Percentiles rank a stretch among this genome's conserved stretches.
Evolutionary conservation across 2,329 filamentous ascomycete species (phyloP).

Genomic region (Lasiodiplodia gonubiensis): DNA sequence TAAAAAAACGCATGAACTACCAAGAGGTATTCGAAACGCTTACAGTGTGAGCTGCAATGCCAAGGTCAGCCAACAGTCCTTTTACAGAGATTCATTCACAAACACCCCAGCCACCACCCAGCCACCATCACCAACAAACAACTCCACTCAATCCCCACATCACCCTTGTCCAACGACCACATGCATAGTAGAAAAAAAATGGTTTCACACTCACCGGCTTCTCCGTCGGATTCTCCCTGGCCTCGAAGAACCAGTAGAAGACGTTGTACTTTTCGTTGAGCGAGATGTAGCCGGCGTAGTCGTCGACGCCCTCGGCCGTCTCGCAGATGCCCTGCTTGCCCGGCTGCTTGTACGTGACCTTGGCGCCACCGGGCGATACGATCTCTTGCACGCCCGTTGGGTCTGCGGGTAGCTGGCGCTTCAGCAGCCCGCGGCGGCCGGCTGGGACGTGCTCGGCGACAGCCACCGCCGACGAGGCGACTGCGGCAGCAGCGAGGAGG

Average conservation of each 20-base stretch:
- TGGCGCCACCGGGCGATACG: slow-evolving; percentile 39
- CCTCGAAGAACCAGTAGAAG: slow-evolving; percentile 57
- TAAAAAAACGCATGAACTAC: not conserved
- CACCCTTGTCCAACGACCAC: not conserved
- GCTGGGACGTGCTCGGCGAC: not conserved
- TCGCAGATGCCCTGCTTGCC: slow-evolving; percentile 43
- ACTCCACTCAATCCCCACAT: not conserved
- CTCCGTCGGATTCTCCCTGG: slow-evolving; percentile 49
- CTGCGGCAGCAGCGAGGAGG: not conserved
- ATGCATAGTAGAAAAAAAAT: not conserved
- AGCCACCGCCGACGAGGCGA: not conserved
- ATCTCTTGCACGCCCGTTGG: slow-evolving; percentile 38
- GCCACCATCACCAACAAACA: not conserved
- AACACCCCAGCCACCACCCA: no score
- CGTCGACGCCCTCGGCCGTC: slow-evolving; percentile 41
- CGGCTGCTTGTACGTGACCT: slow-evolving; percentile 26
- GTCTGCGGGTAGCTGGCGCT: slow-evolving; percentile 14
- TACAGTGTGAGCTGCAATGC: slow-evolving; percentile 14
- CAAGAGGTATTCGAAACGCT: not conserved
- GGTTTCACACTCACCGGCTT: slow-evolving; percentile 14
- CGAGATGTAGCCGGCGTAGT: slow-evolving; percentile 47
- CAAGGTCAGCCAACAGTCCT: not conserved
- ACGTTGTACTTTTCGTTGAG: slow-evolving; percentile 44
- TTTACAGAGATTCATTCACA: no score
- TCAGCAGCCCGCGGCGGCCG: slow-evolving; percentile 15